These are phyloP conservation scores for Fusarium cyanostomum DNA, from an alignment of 2,329 filamentous ascomycete genomes.

Conservation along the genomic window DNA sequence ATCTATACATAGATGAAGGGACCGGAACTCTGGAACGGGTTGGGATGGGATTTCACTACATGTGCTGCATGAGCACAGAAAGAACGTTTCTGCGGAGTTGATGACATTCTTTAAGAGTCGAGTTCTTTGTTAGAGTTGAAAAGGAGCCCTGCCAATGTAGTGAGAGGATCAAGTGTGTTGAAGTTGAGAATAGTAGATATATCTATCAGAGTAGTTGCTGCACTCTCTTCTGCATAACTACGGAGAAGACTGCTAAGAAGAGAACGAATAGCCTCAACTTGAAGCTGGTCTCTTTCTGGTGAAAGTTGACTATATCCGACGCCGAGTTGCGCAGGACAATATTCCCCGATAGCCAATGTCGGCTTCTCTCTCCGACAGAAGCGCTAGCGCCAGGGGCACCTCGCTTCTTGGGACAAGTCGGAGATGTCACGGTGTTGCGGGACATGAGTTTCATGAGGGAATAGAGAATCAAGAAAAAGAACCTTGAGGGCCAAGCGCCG, in stretches of 20 bases:
- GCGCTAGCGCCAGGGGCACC: slow-evolving; percentile 17
- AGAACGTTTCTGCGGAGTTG: not conserved
- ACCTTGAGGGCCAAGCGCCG: slow-evolving; percentile 27
- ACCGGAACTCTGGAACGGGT: slow-evolving; percentile 7
- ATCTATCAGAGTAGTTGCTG: not conserved
- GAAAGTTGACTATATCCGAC: not conserved
- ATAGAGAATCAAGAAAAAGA: slow-evolving; percentile 9
- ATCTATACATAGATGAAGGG: slow-evolving; percentile 12
- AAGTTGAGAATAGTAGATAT: not conserved
- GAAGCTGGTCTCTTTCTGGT: not conserved
- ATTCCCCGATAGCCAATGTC: slow-evolving; percentile 12
- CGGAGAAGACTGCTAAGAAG: not conserved
- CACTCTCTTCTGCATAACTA: not conserved
- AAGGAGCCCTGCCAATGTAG: not conserved
- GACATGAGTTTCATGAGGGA: not conserved
- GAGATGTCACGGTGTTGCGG: slow-evolving; percentile 32
- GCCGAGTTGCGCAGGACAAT: slow-evolving; percentile 5
- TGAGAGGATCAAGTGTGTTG: not conserved
- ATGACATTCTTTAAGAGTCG: not conserved
- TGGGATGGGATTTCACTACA: slow-evolving; percentile 13
- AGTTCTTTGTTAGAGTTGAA: not conserved
- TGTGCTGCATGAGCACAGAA: slow-evolving; percentile 3
- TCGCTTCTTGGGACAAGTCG: slow-evolving; percentile 11
- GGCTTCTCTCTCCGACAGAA: slow-evolving; percentile 11
- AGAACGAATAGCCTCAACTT: not conserved